Percentiles rank a stretch among this genome's conserved stretches.
These are phyloP conservation scores for Pythium chondricola DNA, from an alignment of 352 stramenopile species.

Conservation along the genomic window DNA sequence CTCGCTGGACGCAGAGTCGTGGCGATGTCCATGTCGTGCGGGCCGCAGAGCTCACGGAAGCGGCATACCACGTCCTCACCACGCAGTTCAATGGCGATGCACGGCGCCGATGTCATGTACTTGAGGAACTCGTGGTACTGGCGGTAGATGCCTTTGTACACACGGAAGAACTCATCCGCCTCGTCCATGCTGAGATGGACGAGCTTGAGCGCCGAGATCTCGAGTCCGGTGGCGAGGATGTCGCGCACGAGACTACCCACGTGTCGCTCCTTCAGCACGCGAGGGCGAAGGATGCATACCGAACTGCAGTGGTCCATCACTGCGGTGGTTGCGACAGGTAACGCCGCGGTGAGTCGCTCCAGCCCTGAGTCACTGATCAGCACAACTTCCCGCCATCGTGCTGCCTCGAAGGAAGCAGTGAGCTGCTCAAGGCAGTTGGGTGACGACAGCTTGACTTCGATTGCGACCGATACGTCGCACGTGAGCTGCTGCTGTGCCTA, in stretches of 20 bases:
- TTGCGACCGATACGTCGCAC: constrained; percentile 40
- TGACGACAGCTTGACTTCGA: constrained; percentile 35
- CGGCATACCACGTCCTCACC: constrained; percentile 68
- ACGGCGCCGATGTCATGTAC: constrained; percentile 85
- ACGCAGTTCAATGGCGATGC: constrained; percentile 87
- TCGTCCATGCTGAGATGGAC: constrained; percentile 73
- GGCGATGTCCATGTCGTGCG: constrained; percentile 88
- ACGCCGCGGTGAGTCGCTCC: constrained; percentile 1
- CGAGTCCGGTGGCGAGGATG: constrained; percentile 78
- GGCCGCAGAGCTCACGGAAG: constrained; percentile 83
- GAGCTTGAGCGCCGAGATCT: constrained; percentile 85
- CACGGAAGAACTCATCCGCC: constrained; percentile 88
- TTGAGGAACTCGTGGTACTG: constrained; percentile 87
- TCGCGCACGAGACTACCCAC: constrained; percentile 73
- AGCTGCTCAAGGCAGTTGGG: constrained; percentile 23
- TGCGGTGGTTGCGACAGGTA: constrained; percentile 33
- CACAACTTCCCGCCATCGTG: constrained; percentile 13
- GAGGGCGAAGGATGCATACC: constrained; percentile 50
- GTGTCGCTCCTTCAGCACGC: constrained; percentile 50
- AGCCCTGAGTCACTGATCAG: constrained; percentile 21
- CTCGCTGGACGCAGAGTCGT: constrained; percentile 77
- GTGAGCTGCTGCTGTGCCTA: constrained; percentile 19
- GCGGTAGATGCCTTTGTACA: constrained; percentile 72
- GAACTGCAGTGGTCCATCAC: constrained; percentile 64
- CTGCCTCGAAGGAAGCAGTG: constrained; percentile 16